A percentile compares a stretch with the other conserved stretches of the same genome.
Conservation (phyloP, 305 asterid genomes). For the Fraxinus greggii region DNA sequence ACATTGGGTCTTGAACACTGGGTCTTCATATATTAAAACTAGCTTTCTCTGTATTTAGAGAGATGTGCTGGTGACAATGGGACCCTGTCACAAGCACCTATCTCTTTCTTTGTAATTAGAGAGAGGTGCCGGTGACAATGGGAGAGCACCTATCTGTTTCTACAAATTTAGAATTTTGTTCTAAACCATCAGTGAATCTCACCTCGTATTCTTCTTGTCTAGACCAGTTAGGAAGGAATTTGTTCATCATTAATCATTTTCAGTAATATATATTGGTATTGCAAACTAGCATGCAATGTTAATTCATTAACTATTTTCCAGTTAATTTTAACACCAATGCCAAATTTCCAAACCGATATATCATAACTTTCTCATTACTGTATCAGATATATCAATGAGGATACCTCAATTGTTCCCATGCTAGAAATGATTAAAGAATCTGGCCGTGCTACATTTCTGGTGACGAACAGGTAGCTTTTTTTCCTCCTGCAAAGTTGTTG, state of each 20-base stretch:
- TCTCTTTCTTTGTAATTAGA: not conserved
- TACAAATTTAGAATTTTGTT: not conserved
- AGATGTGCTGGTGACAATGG: not conserved
- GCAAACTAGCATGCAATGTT: not conserved
- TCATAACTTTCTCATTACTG: constrained; percentile 23
- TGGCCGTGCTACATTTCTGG: constrained; percentile 91
- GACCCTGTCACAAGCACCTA: not conserved
- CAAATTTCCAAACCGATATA: constrained; percentile 3
- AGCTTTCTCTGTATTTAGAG: not conserved
- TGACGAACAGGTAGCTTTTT: constrained; percentile 80
- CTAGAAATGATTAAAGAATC: constrained; percentile 90
- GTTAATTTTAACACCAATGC: not conserved
- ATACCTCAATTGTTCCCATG: constrained; percentile 80
- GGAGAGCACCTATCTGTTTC: not conserved
- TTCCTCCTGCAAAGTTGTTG: not conserved
- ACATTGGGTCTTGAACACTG: not conserved
- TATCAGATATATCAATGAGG: constrained; percentile 67
- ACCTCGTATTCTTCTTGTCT: not conserved
- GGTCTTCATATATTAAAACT: not conserved
- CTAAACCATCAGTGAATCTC: not conserved
- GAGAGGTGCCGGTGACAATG: not conserved
- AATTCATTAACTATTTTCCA: constrained; percentile 4
- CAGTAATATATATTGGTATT: constrained; percentile 1
- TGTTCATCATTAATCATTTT: constrained; percentile 17
- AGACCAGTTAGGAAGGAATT: not conserved